A percentile compares a stretch with the other conserved stretches of the same genome.
Evolutionary conservation across 805 yeast species (phyloP).

Genomic region (Saccharomycopsis olivae): DNA sequence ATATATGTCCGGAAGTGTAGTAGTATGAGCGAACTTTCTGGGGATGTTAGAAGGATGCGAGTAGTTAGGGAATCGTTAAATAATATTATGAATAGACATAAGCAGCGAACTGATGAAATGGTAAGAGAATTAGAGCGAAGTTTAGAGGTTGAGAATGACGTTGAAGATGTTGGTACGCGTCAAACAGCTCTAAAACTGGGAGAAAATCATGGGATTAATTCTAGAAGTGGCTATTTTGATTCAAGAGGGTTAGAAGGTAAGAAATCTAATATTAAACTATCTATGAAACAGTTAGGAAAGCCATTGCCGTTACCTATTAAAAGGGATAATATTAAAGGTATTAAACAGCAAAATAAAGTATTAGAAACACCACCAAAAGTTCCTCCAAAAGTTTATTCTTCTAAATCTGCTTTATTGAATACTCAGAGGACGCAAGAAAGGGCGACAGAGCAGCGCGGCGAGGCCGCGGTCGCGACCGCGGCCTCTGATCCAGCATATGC

Average conservation of each 20-base stretch:
- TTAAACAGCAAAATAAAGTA: neutral
- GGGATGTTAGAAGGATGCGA: slow-evolving; percentile 8
- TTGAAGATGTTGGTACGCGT: neutral
- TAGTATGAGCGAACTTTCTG: too few species aligned
- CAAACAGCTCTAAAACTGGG: too few species aligned
- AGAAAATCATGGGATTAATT: neutral
- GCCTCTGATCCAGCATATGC: neutral
- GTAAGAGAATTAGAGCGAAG: neutral
- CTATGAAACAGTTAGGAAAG: slow-evolving; percentile 5
- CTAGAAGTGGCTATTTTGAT: too few species aligned
- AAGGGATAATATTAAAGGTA: neutral
- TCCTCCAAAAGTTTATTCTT: neutral
- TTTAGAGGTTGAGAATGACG: neutral
- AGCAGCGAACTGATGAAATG: neutral
- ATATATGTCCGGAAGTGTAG: too few species aligned
- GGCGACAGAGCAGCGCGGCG: neutral
- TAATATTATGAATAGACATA: slow-evolving; percentile 7
- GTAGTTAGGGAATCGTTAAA: slow-evolving; percentile 1
- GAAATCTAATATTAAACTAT: neutral
- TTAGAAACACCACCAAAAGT: neutral
- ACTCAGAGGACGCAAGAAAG: neutral
- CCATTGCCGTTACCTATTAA: slow-evolving; percentile 9
- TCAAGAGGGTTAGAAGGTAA: neutral
- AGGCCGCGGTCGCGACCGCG: neutral
- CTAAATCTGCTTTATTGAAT: neutral